Evolutionary conservation across 208 protist species (phyloP), one percentile per base, ranked within the genome.

Genomic region (Crithidia bombi): DNA sequence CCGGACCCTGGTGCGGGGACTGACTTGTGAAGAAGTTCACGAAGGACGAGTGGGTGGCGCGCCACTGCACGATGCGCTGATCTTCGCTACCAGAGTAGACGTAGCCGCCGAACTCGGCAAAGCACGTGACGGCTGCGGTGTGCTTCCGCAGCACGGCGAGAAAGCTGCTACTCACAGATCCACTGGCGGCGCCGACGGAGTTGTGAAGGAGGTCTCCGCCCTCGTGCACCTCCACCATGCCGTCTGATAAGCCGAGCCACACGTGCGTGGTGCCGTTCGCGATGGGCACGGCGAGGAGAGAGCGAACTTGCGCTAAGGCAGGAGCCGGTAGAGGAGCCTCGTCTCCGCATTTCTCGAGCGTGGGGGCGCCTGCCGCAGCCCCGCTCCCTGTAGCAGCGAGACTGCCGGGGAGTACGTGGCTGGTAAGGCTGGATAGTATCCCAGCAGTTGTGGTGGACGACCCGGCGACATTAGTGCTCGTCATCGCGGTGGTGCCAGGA

Each of bases 201-300:
- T 57, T 70, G n/a, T 61, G 83, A 15, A 67, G 49, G 10, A 77
- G 46, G 12, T 41, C 44, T 14, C 79, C 57, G 26, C 71, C 86
- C 61, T 89, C 52, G 73, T 89, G 85, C 5, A 93, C 84, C 52
- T 95, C 86, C 15, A 96, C 84, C 28, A 39, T 50, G 50, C 92
- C 92, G 58, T 87, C 90, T 9, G 85, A 90, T 23, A 92, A 69
- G 21, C 91, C 91, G 51, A 94, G 69, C 91, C 91, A 96, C 44
- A 96, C 77, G 26, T 84, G 74, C 23, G 68, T 52, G 46, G 66
- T 73, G 25, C 73, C 70, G 43, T 51, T 44, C 5, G 41, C 65
- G 46, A 73, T 75, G 43, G 66, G 59, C 38, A 86, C 73, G 30
- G 65, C 51, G 25, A 85, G 61, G 51, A 89, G 72, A 21, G 71